Conservation (phyloP, 1,284 basidiomycete genomes). For the Trichosporon sp. region DNA sequence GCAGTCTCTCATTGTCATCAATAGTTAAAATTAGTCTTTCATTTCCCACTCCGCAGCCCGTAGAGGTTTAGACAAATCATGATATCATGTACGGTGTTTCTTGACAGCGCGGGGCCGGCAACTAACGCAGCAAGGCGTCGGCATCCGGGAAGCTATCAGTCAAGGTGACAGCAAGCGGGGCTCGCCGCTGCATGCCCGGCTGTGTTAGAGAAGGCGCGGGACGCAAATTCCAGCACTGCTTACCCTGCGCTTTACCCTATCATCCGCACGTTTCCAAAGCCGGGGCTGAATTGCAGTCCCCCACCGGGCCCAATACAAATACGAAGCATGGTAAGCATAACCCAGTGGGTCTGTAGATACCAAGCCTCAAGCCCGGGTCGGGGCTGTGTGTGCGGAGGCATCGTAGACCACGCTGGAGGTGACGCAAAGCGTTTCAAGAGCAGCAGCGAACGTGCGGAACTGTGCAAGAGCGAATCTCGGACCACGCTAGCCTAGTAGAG, state of each 20-base stretch:
- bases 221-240: neutral
- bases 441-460: too few species aligned
- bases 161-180: too few species aligned
- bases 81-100: slow-evolving; percentile 15
- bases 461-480: neutral
- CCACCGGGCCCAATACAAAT: neutral
- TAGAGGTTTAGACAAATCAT: slow-evolving; percentile 20
- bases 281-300: neutral
- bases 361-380: neutral
- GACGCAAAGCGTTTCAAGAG: neutral
- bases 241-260: neutral
- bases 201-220: neutral
- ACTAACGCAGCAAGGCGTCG: too few species aligned
- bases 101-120: neutral
- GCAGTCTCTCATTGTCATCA: slow-evolving; percentile 14
- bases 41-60: slow-evolving; percentile 1
- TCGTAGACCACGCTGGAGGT: neutral
- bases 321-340: slow-evolving; percentile 12
- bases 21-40: slow-evolving; percentile 19
- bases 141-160: too few species aligned
- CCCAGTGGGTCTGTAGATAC: neutral
- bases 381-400: neutral
- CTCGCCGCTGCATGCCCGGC: neutral
- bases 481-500: neutral
- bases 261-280: neutral